Evolutionary conservation across 345 rosid genomes (phyloP), one percentile per base, ranked within the genome.

Genomic region (Euphorbia tirucalli): DNA sequence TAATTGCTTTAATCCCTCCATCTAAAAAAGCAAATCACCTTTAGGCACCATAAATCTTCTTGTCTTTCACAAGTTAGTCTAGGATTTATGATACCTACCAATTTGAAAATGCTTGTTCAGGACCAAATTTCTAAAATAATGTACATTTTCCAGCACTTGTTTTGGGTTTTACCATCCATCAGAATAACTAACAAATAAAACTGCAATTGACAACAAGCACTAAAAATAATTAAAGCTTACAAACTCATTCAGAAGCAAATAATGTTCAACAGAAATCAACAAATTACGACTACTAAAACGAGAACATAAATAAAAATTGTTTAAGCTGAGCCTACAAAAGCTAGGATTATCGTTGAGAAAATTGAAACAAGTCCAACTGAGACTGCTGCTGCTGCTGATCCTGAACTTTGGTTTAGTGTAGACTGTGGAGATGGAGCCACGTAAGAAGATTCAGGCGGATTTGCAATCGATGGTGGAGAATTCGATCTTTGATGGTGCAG

Each of bases 361-460:
- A 79, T 61, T 9, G 69, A 66, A 65, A 56, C 21, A 44, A 60
- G 2, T 22, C 71, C 68, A 13, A 71, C 61, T 3, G 77, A 54
- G 49, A 75, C 43, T 3, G 32, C 49, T 8, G 27, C 43, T 3
- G 32, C 49, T 8, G 27, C 39, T n/a, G 35, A 31, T 48, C 76
- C 85, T 7, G 87, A 83, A 79, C 80, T 83, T 2, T 56, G 1
- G 15, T 10, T 21, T 3, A 5, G 14, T 15, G 78, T 78, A 11
- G 52, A 13, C 18, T 50, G 75, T 0, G 84, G 82, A 11, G 81
- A 79, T 1, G 83, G 80, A 15, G 85, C 77, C 5, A 61, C 64
- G 31, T 14, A 39, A 2, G 74, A 39, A 2, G 74, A 24, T 3
- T 71, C 80, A 18, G 85, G 87, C 6, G 88, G 77, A 61, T 19